These are phyloP conservation scores for Umbelopsis vinacea DNA, from an alignment of 192 early-diverging fungal species.

Conservation along the genomic window DNA sequence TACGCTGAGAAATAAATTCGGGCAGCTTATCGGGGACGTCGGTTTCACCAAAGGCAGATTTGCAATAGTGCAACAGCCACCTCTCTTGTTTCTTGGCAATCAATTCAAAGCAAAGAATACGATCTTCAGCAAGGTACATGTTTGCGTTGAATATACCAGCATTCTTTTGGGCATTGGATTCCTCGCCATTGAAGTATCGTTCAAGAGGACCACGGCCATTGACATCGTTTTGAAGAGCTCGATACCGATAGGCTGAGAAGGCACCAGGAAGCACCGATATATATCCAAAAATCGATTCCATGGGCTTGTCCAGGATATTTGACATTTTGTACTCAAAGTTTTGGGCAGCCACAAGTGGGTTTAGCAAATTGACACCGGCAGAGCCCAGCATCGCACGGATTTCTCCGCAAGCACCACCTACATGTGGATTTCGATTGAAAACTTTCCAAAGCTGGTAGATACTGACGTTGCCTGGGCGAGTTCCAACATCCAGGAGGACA, in stretches of 20 bases:
- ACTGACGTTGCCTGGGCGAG: conserved; percentile 60
- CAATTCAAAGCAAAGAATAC: conserved; percentile 85
- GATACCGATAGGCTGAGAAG: conserved; percentile 77
- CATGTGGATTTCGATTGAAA: conserved; percentile 67
- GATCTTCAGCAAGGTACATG: conserved; percentile 77
- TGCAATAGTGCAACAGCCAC: conserved; percentile 73
- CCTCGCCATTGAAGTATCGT: conserved; percentile 74
- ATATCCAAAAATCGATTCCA: conserved; percentile 76
- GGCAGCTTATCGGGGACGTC: conserved; percentile 74
- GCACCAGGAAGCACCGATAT: conserved; percentile 85
- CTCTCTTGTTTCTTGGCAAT: conserved; percentile 63
- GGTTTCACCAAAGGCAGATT: conserved; percentile 67
- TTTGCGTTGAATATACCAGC: conserved; percentile 54
- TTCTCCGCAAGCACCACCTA: conserved; percentile 83
- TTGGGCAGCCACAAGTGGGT: conserved; percentile 76
- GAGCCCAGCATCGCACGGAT: conserved; percentile 63
- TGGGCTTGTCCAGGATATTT: conserved; percentile 80
- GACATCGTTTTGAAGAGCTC: conserved; percentile 57
- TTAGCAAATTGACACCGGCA: conserved; percentile 60
- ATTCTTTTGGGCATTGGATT: conserved; percentile 45
- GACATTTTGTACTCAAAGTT: conserved; percentile 84
- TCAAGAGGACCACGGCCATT: conserved; percentile 58
- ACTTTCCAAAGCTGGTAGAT: conserved; percentile 63
- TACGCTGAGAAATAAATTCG: conserved; percentile 81
- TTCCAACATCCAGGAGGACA: conserved; percentile 77